Base-by-base conservation (phyloP, 345 rosid genomes). In the Ailanthus altissimus region DNA sequence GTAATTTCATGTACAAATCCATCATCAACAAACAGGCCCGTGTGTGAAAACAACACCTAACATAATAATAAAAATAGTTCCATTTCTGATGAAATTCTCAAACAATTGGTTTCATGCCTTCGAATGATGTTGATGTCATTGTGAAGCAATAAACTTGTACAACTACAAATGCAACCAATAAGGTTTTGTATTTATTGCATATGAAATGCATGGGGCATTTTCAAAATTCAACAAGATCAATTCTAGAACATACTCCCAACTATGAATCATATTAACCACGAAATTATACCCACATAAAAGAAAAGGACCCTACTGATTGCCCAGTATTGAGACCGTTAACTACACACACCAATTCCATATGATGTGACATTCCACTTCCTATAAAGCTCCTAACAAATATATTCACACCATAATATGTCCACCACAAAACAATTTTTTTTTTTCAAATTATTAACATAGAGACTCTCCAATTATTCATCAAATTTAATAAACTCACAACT, bases 281-380 rank as follows among this genome's bases (percentile, higher is more conserved):
- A 77, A 21, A 74, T 72, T 73, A 75, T 60, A 74, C 77, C 68
- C 77, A 73, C 57, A 61, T 64, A 68, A 75, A 78, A 78, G 47
- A 1, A 23, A 76, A 54, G 79, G 83, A 73, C 77, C 86, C 81
- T 79, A 79, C 74, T 47, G 47, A 64, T 60, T 76, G 42, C 64
- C 75, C 72, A 61, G 40, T 28, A 54, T 65, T 32, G 38, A 76
- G 40, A 62, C 47, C 64, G 67, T 32, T 46, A 32, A 75, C 28
- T 69, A 43, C 57, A 40, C 20, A 75, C 47, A 36, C 42, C 47
- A 36, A 50, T 74, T 75, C 57, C 50, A 75, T 32, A 66, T 70
- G 80, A 82, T 68, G 66, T 75, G 46, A 77, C 47, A 74, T 23
- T 71, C 76, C 82, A 36, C 66, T 70, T 49, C 61, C 38, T 50